phyloP scores from a whole-genome alignment of 177 flowering plant genomes.

The Tripterygium wilfordii region DNA sequence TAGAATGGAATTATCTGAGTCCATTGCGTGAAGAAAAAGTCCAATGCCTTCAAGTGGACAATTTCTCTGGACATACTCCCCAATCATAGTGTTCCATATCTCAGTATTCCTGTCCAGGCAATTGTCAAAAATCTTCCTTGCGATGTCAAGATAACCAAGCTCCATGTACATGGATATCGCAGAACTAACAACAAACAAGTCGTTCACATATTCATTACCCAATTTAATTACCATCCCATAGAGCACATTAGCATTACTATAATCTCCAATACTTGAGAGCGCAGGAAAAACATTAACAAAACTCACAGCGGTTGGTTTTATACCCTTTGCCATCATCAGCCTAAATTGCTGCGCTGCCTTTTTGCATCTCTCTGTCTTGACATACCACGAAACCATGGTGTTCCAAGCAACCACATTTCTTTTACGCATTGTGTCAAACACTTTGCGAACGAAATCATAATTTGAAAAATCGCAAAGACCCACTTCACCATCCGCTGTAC shows the following conservation, averaged over 20 bases:
- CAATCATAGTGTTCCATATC: conserved; percentile 92
- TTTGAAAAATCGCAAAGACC: conserved; percentile 3
- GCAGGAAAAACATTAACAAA: conserved; percentile 85
- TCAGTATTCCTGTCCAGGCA: conserved; percentile 58
- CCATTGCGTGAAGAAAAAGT: conserved; percentile 50
- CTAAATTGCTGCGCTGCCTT: conserved; percentile 52
- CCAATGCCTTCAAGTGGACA: conserved; percentile 41
- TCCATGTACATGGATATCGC: conserved; percentile 65
- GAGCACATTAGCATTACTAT: conserved; percentile 30
- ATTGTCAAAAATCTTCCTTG: conserved; percentile 53
- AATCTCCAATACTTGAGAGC: conserved; percentile 31
- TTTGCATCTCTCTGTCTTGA: conserved; percentile 36
- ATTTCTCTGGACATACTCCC: conserved; percentile 66
- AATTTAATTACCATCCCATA: conserved; percentile 67
- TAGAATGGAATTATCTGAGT: conserved; percentile 25
- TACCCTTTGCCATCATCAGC: conserved; percentile 53
- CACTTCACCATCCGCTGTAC: conserved; percentile 5
- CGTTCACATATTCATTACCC: conserved; percentile 48
- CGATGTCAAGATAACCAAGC: conserved; percentile 47
- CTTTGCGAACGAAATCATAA: conserved; percentile 44
- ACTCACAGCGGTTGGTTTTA: conserved; percentile 59
- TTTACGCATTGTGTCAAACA: conserved; percentile 60
- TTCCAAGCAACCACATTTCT: conserved; percentile 83
- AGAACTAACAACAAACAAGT: conserved; percentile 71
- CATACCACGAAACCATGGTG: conserved; percentile 74